Conservation (phyloP, 2,329 filamentous ascomycete genomes). For the Sarocladiaceae sp. region DNA sequence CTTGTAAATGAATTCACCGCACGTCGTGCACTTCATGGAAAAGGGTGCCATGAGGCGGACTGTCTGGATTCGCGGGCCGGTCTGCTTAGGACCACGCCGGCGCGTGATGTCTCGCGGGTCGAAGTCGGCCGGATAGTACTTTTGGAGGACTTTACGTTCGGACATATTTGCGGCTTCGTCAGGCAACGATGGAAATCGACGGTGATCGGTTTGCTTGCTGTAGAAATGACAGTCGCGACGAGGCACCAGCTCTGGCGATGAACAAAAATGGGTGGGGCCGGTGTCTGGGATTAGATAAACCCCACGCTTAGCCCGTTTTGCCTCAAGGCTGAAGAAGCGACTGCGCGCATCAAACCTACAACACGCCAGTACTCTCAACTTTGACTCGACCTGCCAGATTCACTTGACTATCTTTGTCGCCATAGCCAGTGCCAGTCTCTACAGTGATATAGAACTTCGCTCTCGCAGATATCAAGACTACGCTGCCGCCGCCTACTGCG, state of each 20-base stretch:
- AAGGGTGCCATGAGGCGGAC: constrained; percentile 71
- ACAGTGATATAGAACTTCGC: too few species aligned
- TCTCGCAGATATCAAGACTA: too few species aligned
- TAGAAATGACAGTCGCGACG: not conserved
- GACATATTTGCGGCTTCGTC: constrained; percentile 54
- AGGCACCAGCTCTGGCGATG: too few species aligned
- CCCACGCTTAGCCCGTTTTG: constrained; percentile 5
- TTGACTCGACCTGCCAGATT: not conserved
- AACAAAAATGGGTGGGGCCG: constrained; percentile 7
- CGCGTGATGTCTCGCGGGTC: constrained; percentile 77
- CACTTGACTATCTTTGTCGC: too few species aligned
- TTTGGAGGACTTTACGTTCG: constrained; percentile 72
- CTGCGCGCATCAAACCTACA: not conserved
- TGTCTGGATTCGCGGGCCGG: constrained; percentile 74
- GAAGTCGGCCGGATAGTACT: constrained; percentile 72
- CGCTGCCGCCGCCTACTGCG: constrained; percentile 19
- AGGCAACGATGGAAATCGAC: not conserved
- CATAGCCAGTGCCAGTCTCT: too few species aligned
- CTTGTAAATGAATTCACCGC: constrained; percentile 79
- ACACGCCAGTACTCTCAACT: not conserved
- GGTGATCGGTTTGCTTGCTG: not conserved
- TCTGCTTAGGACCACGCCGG: constrained; percentile 61
- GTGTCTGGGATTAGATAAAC: constrained; percentile 13
- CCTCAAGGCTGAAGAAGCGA: constrained; percentile 13
- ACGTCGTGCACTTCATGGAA: constrained; percentile 37